phyloP scores from a whole-genome alignment of 257 asterid species.

The Jacaranda mimosifolia region DNA sequence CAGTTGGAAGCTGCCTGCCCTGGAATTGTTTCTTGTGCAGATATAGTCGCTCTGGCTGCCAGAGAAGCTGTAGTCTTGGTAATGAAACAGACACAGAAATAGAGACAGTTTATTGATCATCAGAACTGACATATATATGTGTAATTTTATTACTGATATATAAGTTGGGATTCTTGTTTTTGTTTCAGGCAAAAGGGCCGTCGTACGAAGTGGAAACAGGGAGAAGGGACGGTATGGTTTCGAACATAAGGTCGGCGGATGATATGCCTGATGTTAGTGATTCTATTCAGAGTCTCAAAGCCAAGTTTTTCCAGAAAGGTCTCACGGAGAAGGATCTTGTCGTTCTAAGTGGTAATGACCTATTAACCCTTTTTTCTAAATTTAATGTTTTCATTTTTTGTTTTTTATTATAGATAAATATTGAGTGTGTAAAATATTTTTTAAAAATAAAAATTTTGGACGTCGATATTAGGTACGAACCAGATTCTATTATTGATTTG shows the following conservation, averaged over 20 bases:
- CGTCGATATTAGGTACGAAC: no score
- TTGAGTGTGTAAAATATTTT: no score
- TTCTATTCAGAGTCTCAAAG: slow-evolving; percentile 57
- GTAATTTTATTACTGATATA: background rate
- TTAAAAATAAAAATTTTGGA: no score
- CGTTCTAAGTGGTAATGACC: slow-evolving; percentile 63
- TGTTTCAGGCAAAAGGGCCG: slow-evolving; percentile 66
- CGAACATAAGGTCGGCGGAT: slow-evolving; percentile 54
- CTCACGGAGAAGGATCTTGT: slow-evolving; percentile 71
- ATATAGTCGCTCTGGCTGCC: slow-evolving; percentile 86
- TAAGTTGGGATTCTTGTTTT: background rate
- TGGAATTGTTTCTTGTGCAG: slow-evolving; percentile 76
- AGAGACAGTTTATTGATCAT: no score
- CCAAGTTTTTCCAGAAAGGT: slow-evolving; percentile 67
- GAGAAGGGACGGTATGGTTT: slow-evolving; percentile 73
- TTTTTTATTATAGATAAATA: background rate
- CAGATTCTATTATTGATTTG: no score
- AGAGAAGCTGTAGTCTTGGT: slow-evolving; percentile 81
- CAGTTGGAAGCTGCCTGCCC: slow-evolving; percentile 74
- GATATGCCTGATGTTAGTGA: slow-evolving; percentile 79
- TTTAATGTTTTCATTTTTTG: slow-evolving; percentile 22
- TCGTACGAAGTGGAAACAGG: slow-evolving; percentile 75
- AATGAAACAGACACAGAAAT: background rate
- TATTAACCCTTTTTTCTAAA: background rate
- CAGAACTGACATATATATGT: background rate